phyloP scores from a whole-genome alignment of 1,284 basidiomycete genomes.

The Caloboletus firmus region DNA sequence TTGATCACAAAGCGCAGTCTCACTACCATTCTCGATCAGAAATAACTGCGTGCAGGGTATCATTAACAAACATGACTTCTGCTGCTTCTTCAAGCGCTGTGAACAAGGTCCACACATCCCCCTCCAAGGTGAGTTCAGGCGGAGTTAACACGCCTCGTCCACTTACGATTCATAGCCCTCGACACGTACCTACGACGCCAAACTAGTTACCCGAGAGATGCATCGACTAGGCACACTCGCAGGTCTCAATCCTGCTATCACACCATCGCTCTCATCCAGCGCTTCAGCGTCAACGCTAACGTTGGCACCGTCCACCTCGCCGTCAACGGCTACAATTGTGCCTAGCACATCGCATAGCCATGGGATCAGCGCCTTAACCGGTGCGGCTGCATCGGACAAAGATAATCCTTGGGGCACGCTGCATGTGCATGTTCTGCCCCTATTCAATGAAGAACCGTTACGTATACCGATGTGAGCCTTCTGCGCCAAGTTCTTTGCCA shows the following conservation, averaged over 20 bases:
- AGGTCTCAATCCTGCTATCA: conserved; percentile 42
- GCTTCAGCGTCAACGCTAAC: conserved; percentile 40
- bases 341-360: conserved; percentile 24
- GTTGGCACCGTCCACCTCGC: conserved; percentile 29
- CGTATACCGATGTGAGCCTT: conserved; percentile 75
- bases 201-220: conserved; percentile 75
- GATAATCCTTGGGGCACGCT: conserved; percentile 79
- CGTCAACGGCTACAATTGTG: conserved; percentile 24
- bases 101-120: conserved; percentile 52
- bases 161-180: conserved; percentile 43
- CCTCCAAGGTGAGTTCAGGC: conserved; percentile 57
- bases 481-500: not conserved
- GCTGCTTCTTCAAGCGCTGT: conserved; percentile 23
- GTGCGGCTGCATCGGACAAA: conserved; percentile 26
- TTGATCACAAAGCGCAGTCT: conserved; percentile 12
- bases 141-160: conserved; percentile 16
- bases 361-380: conserved; percentile 20
- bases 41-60: conserved; percentile 8
- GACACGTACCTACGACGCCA: conserved; percentile 68
- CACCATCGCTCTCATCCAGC: conserved; percentile 39
- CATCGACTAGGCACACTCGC: conserved; percentile 67
- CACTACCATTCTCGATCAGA: conserved; percentile 23
- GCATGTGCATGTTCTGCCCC: conserved; percentile 83
- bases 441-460: conserved; percentile 92
- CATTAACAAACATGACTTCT: conserved; percentile 26